Conservation (phyloP, 768 basidiomycete species). For the Pleurotus ostreatus region DNA sequence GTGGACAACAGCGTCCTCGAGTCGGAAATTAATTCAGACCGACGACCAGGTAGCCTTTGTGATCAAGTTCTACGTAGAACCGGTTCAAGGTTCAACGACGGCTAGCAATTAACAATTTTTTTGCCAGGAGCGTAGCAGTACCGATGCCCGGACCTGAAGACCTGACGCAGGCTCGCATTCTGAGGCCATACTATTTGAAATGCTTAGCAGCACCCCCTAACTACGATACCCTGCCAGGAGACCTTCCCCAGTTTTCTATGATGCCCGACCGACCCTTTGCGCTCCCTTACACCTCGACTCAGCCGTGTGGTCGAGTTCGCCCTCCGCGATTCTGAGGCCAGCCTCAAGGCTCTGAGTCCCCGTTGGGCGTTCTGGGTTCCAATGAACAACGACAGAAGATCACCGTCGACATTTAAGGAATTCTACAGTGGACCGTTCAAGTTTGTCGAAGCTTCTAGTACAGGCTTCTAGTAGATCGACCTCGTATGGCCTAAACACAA, state of each 20-base stretch:
- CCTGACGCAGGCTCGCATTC: background rate
- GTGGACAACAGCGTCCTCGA: background rate
- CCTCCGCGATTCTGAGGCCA: background rate
- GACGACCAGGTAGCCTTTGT: background rate
- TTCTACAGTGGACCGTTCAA: too few relatives aligned
- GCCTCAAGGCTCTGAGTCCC: slow-evolving; percentile 5
- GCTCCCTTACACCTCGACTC: background rate
- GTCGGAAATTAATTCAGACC: slow-evolving; percentile 3
- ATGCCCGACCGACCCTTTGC: background rate
- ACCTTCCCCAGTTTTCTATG: background rate
- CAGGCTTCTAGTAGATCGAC: too few relatives aligned
- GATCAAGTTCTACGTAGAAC: background rate
- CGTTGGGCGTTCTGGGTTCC: background rate
- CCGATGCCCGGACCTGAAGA: background rate
- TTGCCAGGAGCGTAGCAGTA: too few relatives aligned
- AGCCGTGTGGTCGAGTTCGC: background rate
- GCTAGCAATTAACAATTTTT: background rate
- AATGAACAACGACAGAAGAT: too few relatives aligned
- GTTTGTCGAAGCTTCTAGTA: too few relatives aligned
- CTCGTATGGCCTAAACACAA: too few relatives aligned
- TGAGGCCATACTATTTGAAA: background rate
- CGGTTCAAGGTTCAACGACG: background rate
- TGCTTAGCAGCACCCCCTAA: background rate
- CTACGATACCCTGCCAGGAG: background rate
- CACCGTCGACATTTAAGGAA: too few relatives aligned